These are phyloP conservation scores for Tricholoma sp. DNA, from an alignment of 768 basidiomycete genomes.

Conservation along the genomic window DNA sequence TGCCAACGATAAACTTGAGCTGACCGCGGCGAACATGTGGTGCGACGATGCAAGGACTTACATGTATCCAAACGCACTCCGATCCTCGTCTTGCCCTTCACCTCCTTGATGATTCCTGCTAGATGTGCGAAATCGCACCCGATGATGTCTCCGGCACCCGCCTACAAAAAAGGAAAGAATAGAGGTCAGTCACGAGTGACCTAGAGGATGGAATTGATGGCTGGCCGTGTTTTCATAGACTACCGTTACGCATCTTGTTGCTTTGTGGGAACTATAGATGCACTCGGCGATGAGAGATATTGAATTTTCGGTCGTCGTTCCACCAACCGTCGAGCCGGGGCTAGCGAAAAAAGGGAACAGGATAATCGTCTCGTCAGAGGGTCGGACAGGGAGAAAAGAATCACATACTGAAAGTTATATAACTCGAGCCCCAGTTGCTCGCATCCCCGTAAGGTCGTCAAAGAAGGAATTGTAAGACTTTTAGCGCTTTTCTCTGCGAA, in stretches of 20 bases:
- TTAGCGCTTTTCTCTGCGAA: slow-evolving; percentile 43
- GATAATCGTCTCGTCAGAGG: neutral
- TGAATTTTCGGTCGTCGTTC: slow-evolving; percentile 31
- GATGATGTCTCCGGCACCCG: no score
- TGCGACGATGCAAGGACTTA: slow-evolving; percentile 28
- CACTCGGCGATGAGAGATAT: slow-evolving; percentile 62
- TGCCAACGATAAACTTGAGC: slow-evolving; percentile 11
- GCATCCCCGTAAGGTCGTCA: slow-evolving; percentile 75
- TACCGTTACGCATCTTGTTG: slow-evolving; percentile 49
- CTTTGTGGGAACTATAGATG: slow-evolving; percentile 65
- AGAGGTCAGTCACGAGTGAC: neutral
- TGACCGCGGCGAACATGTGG: slow-evolving; percentile 73
- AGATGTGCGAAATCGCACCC: slow-evolving; percentile 63
- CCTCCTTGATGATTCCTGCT: slow-evolving; percentile 58
- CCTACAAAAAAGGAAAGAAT: slow-evolving; percentile 34
- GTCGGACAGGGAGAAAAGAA: neutral
- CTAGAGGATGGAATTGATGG: neutral
- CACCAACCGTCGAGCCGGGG: no score
- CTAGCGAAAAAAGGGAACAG: no score
- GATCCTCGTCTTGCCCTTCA: slow-evolving; percentile 69
- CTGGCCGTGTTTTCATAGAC: slow-evolving; percentile 83
- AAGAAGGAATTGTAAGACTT: slow-evolving; percentile 77
- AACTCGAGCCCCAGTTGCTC: slow-evolving; percentile 51
- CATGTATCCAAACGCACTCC: slow-evolving; percentile 88
- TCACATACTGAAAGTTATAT: slow-evolving; percentile 29